These are phyloP conservation scores for Solanum clarkiae DNA, from an alignment of 257 asterid genomes.

Conservation along the genomic window DNA sequence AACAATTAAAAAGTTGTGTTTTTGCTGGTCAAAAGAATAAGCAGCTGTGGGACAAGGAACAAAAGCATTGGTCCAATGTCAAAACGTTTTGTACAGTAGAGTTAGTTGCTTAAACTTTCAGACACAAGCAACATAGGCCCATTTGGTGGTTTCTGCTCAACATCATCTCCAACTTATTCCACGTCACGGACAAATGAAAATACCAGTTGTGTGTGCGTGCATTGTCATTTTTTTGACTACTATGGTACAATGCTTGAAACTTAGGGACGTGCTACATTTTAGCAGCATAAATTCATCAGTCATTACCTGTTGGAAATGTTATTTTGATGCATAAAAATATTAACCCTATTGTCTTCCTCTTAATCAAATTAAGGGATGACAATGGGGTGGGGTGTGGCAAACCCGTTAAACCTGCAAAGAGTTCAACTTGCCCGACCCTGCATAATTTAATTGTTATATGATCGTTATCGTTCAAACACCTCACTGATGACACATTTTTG, in stretches of 20 bases:
- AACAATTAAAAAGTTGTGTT: neutral
- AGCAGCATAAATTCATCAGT: constrained; percentile 6
- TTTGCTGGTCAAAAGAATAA: constrained; percentile 10
- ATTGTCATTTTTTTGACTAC: constrained; percentile 13
- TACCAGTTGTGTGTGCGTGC: neutral
- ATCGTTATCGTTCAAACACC: neutral
- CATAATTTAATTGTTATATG: neutral
- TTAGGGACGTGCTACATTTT: constrained; percentile 12
- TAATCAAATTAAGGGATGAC: neutral
- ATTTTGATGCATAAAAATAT: constrained; percentile 24
- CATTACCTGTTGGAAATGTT: constrained; percentile 22
- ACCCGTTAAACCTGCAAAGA: neutral
- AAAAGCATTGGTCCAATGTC: constrained; percentile 8
- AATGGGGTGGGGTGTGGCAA: neutral
- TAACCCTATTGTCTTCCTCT: constrained; percentile 25
- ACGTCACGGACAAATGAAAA: neutral
- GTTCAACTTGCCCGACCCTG: neutral
- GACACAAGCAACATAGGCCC: neutral
- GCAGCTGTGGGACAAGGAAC: constrained; percentile 12
- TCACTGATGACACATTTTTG: too few relatives aligned
- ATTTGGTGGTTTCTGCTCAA: constrained; percentile 11
- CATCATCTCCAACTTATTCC: neutral
- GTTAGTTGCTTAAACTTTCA: constrained; percentile 8
- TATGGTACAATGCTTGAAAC: constrained; percentile 10
- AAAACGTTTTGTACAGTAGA: constrained; percentile 12